phyloP scores from a whole-genome alignment of 805 yeast species.

The Candida sithepensis region DNA sequence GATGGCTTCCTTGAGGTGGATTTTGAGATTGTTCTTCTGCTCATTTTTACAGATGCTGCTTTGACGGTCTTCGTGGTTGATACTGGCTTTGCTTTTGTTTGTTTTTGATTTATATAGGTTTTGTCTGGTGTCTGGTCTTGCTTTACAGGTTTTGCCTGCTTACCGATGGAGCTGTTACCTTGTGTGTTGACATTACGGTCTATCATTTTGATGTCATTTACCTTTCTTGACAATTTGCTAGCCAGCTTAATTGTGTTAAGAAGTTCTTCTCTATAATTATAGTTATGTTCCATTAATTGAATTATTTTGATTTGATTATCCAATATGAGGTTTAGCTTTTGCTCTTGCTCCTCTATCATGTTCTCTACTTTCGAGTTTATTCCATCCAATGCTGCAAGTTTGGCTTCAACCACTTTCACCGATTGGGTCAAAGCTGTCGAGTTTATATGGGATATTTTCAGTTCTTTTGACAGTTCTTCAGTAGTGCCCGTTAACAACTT shows the following conservation, averaged over 20 bases:
- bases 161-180: no score
- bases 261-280: not conserved
- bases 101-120: no score
- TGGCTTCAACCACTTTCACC: slow-evolving; percentile 8
- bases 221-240: not conserved
- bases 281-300: slow-evolving; percentile 5
- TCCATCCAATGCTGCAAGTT: not conserved
- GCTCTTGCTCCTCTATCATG: slow-evolving; percentile 2
- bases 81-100: no score
- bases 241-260: not conserved
- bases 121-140: no score
- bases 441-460: slow-evolving; percentile 7
- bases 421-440: slow-evolving; percentile 9
- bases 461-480: slow-evolving; percentile 6
- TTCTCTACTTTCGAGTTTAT: not conserved
- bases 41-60: not conserved
- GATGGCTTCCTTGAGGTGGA: not conserved
- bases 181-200: not conserved
- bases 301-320: slow-evolving; percentile 12
- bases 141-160: not conserved
- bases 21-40: not conserved
- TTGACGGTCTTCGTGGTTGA: not conserved
- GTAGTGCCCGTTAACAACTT: slow-evolving; percentile 11
- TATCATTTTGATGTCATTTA: not conserved
- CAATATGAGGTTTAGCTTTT: slow-evolving; percentile 9